These are phyloP conservation scores for Synchytrium microbalum DNA, from an alignment of 371 early-diverging fungal species.

Conservation along the genomic window DNA sequence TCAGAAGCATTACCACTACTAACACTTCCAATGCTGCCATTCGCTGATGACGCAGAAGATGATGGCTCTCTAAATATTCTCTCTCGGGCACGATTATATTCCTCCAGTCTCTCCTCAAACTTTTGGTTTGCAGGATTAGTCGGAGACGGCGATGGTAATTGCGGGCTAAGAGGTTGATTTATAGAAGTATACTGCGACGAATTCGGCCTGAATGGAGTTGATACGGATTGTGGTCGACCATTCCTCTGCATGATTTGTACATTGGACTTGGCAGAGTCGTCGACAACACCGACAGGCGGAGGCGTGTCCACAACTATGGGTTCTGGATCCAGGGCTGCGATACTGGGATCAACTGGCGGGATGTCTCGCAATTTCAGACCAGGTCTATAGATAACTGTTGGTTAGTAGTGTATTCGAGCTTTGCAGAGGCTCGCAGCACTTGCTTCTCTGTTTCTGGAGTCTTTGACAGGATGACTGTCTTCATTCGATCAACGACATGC, in stretches of 20 bases:
- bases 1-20: no score
- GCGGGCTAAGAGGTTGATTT: not conserved
- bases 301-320: conserved; percentile 8
- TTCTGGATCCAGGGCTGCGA: no score
- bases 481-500: conserved; percentile 52
- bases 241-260: conserved; percentile 20
- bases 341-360: conserved; percentile 5
- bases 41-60: not conserved
- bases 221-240: conserved; percentile 11
- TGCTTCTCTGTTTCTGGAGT: conserved; percentile 54
- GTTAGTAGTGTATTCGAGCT: conserved; percentile 9
- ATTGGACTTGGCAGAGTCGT: conserved; percentile 6
- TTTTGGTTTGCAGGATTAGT: conserved; percentile 29
- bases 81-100: conserved; percentile 69
- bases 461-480: conserved; percentile 55
- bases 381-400: not conserved
- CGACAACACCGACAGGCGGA: not conserved
- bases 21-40: no score
- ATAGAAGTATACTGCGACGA: no score
- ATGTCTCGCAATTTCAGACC: not conserved
- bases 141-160: not conserved
- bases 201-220: conserved; percentile 12
- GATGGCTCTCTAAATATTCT: conserved; percentile 56
- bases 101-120: conserved; percentile 62
- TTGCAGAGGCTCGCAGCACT: conserved; percentile 17